Conservation (phyloP, 2,329 filamentous ascomycete species). For the Aureobasidium sp. region DNA sequence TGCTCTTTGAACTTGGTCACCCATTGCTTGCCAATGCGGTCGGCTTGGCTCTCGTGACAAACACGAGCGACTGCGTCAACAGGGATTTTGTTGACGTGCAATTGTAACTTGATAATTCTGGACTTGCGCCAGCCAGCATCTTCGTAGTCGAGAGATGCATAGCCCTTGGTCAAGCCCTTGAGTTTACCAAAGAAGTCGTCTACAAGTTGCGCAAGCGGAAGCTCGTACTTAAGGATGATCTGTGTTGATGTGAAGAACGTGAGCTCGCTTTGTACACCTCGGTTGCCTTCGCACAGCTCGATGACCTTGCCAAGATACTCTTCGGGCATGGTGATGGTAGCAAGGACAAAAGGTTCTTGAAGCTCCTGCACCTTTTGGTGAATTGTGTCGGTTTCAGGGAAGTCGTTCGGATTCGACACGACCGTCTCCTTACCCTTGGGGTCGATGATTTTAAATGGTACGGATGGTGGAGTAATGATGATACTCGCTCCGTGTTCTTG, state of each 20-base stretch:
- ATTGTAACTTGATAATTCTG: constrained; percentile 78
- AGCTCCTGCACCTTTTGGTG: constrained; percentile 53
- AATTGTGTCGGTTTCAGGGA: constrained; percentile 64
- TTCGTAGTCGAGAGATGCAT: constrained; percentile 94
- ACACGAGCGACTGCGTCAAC: constrained; percentile 94
- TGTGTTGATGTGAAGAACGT: constrained; percentile 89
- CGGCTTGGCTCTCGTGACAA: constrained; percentile 73
- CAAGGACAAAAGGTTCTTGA: constrained; percentile 68
- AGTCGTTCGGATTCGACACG: constrained; percentile 79
- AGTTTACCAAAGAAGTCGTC: constrained; percentile 97
- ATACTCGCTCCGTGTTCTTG: constrained; percentile 93
- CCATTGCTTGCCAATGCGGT: constrained; percentile 77
- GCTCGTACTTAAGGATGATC: constrained; percentile 87
- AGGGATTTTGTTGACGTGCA: constrained; percentile 86
- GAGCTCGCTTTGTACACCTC: constrained; percentile 78
- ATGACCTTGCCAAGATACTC: constrained; percentile 93
- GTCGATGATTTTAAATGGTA: constrained; percentile 82
- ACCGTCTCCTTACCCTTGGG: constrained; percentile 69
- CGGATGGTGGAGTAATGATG: constrained; percentile 93
- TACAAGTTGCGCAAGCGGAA: constrained; percentile 83
- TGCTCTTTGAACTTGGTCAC: constrained; percentile 95
- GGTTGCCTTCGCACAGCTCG: constrained; percentile 84
- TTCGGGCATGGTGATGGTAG: constrained; percentile 84
- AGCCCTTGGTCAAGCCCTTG: constrained; percentile 89
- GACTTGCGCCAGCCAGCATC: constrained; percentile 80